phyloP scores from a whole-genome alignment of 495 filamentous ascomycete species.

The Tuber melanosporum region DNA sequence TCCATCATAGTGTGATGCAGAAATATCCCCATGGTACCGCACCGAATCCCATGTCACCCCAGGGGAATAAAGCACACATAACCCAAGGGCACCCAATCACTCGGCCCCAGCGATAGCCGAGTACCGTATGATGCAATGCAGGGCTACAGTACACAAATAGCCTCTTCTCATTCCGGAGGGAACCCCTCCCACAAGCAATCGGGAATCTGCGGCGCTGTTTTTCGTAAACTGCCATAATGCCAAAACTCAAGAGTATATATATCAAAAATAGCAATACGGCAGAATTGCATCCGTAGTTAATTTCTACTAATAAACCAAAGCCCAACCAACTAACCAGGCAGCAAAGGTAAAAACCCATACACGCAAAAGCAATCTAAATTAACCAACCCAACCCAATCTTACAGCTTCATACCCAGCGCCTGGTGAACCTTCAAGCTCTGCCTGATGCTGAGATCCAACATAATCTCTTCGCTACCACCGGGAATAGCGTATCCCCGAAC shows the following conservation, averaged over 20 bases:
- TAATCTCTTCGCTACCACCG: conserved; percentile 95
- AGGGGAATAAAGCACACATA: not conserved
- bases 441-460: conserved; percentile 93
- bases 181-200: not conserved
- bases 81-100: not conserved
- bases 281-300: not conserved
- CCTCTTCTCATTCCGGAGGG: not conserved
- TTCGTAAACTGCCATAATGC: not conserved
- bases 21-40: too few species aligned
- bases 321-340: not conserved
- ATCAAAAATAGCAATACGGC: not conserved
- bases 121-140: not conserved
- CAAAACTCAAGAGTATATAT: not conserved
- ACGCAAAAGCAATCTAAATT: not conserved
- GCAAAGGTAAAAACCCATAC: not conserved
- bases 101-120: not conserved
- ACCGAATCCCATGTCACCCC: not conserved
- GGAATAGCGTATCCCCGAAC: conserved; percentile 98
- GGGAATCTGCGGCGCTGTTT: not conserved
- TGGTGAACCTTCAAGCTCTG: conserved; percentile 86
- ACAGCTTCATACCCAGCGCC: conserved; percentile 93
- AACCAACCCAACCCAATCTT: conserved; percentile 34
- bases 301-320: conserved; percentile 9
- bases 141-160: not conserved
- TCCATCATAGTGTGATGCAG: not conserved